Conservation (phyloP, 495 filamentous ascomycete genomes). For the Daldinia vernicosa region DNA sequence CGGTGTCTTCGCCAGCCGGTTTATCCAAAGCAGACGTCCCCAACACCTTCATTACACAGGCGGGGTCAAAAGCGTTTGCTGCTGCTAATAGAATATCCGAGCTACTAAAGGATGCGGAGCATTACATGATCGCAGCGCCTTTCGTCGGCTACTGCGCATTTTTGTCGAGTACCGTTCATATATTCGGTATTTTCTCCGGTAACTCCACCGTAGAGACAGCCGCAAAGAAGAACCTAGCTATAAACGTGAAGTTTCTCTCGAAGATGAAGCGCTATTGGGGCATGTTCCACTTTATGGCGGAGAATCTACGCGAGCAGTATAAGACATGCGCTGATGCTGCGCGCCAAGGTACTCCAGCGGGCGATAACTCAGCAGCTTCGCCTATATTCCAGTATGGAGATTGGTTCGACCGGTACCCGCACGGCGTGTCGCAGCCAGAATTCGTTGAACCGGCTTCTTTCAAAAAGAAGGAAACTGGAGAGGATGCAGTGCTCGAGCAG, state of each 20-base stretch:
- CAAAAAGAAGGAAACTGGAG: constrained; percentile 74
- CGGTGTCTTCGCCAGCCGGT: constrained; percentile 75
- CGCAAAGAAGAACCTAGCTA: constrained; percentile 86
- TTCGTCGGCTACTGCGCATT: constrained; percentile 97
- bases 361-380: constrained; percentile 61
- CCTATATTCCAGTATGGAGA: constrained; percentile 95
- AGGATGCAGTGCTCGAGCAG: constrained; percentile 83
- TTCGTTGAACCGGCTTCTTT: constrained; percentile 79
- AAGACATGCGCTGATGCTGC: constrained; percentile 83
- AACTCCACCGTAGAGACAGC: constrained; percentile 76
- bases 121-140: constrained; percentile 83
- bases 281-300: constrained; percentile 95
- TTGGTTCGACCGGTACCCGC: constrained; percentile 96
- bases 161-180: constrained; percentile 88
- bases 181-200: constrained; percentile 86
- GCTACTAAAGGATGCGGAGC: constrained; percentile 79
- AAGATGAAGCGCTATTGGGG: constrained; percentile 99
- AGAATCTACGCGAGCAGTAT: constrained; percentile 92
- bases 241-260: constrained; percentile 86
- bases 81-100: constrained; percentile 91
- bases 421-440: constrained; percentile 84
- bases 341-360: constrained; percentile 58
- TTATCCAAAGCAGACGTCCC: constrained; percentile 78
- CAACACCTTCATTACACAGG: constrained; percentile 78
- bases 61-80: constrained; percentile 77